Conservation (phyloP, 305 asterid genomes). For the Solanum hybrid region DNA sequence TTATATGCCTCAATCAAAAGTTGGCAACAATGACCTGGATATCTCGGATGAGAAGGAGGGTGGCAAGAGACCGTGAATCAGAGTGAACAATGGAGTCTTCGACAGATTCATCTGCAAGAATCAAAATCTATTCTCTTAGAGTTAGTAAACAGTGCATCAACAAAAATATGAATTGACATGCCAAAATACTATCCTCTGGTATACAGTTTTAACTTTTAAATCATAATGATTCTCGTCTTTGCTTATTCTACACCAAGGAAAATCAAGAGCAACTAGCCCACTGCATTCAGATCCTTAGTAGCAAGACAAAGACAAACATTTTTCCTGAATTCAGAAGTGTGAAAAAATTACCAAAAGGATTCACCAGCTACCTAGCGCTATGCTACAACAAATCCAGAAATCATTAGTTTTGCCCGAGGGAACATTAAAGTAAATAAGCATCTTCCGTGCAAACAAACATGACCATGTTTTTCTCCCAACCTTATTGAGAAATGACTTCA, state of each 20-base stretch:
- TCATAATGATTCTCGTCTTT: background rate
- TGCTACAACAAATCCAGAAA: background rate
- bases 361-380: background rate
- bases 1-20: background rate
- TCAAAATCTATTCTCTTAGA: slow-evolving; percentile 71
- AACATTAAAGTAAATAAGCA: background rate
- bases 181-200: background rate
- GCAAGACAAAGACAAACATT: background rate
- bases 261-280: background rate
- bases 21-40: slow-evolving; percentile 58
- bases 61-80: slow-evolving; percentile 95
- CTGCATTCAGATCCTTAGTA: background rate
- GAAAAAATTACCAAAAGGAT: background rate
- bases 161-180: background rate
- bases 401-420: background rate
- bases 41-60: slow-evolving; percentile 96
- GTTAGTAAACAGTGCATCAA: slow-evolving; percentile 50
- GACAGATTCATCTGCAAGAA: slow-evolving; percentile 97
- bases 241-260: background rate
- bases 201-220: background rate
- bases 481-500: background rate
- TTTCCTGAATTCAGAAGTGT: background rate
- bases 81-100: slow-evolving; percentile 96
- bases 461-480: background rate
- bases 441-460: background rate